phyloP scores from a whole-genome alignment of 441 rosid genomes.

The Eruca vesicaria region DNA sequence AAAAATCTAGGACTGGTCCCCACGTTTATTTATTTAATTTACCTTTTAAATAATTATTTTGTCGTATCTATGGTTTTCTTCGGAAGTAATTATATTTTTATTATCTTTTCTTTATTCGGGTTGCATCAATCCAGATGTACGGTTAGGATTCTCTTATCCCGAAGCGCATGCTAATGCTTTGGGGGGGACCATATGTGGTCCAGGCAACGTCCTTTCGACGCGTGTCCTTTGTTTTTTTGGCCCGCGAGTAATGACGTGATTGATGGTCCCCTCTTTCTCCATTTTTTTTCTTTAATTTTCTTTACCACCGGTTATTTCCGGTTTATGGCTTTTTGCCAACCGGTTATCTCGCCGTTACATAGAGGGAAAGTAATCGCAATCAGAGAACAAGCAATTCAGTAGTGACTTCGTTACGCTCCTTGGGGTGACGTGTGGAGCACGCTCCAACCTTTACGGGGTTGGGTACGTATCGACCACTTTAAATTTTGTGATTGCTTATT shows the following conservation, averaged over 20 bases:
- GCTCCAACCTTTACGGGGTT: conserved; percentile 43
- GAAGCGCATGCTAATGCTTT: conserved; percentile 51
- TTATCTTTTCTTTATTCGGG: neutral
- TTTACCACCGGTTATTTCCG: conserved; percentile 20
- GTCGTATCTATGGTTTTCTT: conserved; percentile 23
- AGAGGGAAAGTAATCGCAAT: neutral
- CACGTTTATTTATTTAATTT: conserved; percentile 22
- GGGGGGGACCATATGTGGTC: conserved; percentile 66
- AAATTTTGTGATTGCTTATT: neutral
- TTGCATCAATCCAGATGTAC: conserved; percentile 51
- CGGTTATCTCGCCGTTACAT: conserved; percentile 6
- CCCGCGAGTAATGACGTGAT: conserved; percentile 53
- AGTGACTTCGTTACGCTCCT: conserved; percentile 32
- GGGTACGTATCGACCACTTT: conserved; percentile 16
- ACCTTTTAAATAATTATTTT: neutral
- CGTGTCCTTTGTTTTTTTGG: conserved; percentile 45
- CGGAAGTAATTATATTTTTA: neutral
- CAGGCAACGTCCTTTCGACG: conserved; percentile 34
- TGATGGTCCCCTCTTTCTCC: conserved; percentile 42
- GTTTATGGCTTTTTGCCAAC: conserved; percentile 2
- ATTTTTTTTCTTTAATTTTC: neutral
- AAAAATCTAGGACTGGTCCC: conserved; percentile 58
- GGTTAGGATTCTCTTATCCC: conserved; percentile 38
- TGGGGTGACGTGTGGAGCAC: conserved; percentile 50
- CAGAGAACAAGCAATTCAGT: too few relatives aligned